phyloP scores from a whole-genome alignment of 352 stramenopile genomes.

The Globisporangium iwayamae region DNA sequence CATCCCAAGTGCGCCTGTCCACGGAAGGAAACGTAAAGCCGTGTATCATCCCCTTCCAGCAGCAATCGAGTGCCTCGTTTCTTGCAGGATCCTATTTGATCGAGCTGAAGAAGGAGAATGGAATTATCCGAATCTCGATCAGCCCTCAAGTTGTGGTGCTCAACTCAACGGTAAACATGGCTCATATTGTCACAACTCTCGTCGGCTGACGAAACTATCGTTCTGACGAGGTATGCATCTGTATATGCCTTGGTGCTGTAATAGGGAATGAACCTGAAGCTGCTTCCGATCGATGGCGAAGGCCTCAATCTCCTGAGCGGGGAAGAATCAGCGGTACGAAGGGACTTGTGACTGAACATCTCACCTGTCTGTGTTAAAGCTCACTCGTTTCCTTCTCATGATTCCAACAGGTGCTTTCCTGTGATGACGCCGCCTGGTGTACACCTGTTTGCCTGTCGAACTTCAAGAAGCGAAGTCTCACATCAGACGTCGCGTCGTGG shows the following conservation, averaged over 20 bases:
- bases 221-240: background rate
- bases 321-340: constrained; percentile 8
- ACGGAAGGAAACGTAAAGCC: constrained; percentile 16
- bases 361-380: background rate
- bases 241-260: background rate
- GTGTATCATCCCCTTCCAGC: constrained; percentile 17
- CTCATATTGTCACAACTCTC: background rate
- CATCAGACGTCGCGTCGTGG: constrained; percentile 48
- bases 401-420: constrained; percentile 23
- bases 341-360: too few species aligned
- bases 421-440: constrained; percentile 32
- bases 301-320: constrained; percentile 12
- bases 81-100: constrained; percentile 31
- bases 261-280: constrained; percentile 14
- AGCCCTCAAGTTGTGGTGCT: constrained; percentile 49
- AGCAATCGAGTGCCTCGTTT: background rate
- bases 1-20: constrained; percentile 14
- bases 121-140: constrained; percentile 35
- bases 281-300: constrained; percentile 14
- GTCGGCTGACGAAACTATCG: background rate
- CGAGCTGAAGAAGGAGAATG: constrained; percentile 29
- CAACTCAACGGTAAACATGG: constrained; percentile 47
- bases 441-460: constrained; percentile 42
- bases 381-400: background rate
- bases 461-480: constrained; percentile 44